phyloP scores from a whole-genome alignment of 2,329 filamentous ascomycete genomes.

The Alternaria consortialis region DNA sequence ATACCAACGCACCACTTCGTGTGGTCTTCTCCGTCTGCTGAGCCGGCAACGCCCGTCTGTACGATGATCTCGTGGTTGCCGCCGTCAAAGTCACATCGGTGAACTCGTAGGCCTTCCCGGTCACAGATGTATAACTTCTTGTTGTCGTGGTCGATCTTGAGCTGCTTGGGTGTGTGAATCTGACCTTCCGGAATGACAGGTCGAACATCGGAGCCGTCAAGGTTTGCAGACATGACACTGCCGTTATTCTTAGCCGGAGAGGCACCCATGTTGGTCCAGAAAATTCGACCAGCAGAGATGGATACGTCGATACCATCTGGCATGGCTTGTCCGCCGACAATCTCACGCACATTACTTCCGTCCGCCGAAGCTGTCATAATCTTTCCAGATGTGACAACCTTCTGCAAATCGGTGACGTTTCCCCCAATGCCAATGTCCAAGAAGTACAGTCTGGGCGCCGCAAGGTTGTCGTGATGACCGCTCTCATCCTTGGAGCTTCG shows the following conservation, averaged over 20 bases:
- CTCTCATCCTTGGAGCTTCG: constrained; percentile 41
- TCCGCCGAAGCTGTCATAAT: constrained; percentile 19
- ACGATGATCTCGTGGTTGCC: constrained; percentile 20
- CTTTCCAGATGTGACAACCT: constrained; percentile 10
- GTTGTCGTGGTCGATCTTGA: constrained; percentile 25
- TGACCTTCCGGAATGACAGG: constrained; percentile 56
- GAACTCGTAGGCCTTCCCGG: constrained; percentile 55
- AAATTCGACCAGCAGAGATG: constrained; percentile 33
- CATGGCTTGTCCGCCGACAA: constrained; percentile 22
- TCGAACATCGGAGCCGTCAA: constrained; percentile 59
- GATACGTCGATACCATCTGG: constrained; percentile 47
- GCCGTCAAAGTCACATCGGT: constrained; percentile 26
- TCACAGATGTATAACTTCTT: constrained; percentile 44
- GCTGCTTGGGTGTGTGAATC: constrained; percentile 57
- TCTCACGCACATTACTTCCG: constrained; percentile 10
- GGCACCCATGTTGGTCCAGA: constrained; percentile 41
- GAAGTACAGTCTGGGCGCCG: constrained; percentile 11
- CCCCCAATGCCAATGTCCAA: constrained; percentile 19
- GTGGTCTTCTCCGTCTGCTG: constrained; percentile 34
- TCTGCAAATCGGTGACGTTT: constrained; percentile 9
- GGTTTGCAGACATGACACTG: constrained; percentile 55
- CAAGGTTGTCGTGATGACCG: constrained; percentile 13
- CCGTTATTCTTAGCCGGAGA: constrained; percentile 50
- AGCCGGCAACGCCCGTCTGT: constrained; percentile 10
- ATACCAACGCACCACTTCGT: constrained; percentile 67